Percentiles rank a stretch among this genome's conserved stretches.
Evolutionary conservation across 768 basidiomycete genomes (phyloP).

Genomic region (Clitopilus hobsonii): DNA sequence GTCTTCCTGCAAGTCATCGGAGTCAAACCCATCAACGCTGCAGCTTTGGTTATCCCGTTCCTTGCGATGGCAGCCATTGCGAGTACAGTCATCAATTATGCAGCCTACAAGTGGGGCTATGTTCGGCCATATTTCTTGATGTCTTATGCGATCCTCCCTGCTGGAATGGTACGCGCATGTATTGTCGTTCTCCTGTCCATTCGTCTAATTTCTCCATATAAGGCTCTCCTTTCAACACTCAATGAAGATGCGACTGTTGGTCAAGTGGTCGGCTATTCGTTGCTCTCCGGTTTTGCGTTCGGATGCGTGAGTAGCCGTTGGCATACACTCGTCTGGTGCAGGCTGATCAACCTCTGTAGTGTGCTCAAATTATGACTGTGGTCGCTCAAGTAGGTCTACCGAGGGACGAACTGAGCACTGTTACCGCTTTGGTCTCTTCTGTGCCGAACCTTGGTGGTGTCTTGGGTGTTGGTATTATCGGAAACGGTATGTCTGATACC

Average conservation of each 20-base stretch:
- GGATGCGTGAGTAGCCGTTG: conserved; percentile 14
- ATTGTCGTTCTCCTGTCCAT: neutral
- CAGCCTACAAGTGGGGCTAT: conserved; percentile 10
- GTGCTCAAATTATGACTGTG: conserved; percentile 5
- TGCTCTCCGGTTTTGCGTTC: conserved; percentile 18
- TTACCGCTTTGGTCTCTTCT: conserved; percentile 17
- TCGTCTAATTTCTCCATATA: neutral
- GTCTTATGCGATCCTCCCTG: conserved; percentile 13
- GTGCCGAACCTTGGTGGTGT: conserved; percentile 18
- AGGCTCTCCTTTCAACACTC: conserved; percentile 19
- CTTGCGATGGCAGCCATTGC: conserved; percentile 14
- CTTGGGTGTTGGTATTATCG: conserved; percentile 21
- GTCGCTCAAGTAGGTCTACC: conserved; percentile 20
- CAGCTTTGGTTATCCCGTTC: conserved; percentile 19
- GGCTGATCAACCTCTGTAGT: neutral
- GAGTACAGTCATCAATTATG: conserved; percentile 12
- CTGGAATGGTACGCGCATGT: conserved; percentile 13
- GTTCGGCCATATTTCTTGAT: conserved; percentile 9
- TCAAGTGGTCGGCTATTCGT: conserved; percentile 15
- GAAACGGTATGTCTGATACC: conserved; percentile 16
- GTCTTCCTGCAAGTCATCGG: conserved; percentile 20
- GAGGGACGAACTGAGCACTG: conserved; percentile 16
- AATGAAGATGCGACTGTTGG: conserved; percentile 16
- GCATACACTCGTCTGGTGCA: neutral
- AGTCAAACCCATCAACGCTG: conserved; percentile 13